phyloP scores from a whole-genome alignment of 345 rosid species.

The Gossypium ekmanianum region DNA sequence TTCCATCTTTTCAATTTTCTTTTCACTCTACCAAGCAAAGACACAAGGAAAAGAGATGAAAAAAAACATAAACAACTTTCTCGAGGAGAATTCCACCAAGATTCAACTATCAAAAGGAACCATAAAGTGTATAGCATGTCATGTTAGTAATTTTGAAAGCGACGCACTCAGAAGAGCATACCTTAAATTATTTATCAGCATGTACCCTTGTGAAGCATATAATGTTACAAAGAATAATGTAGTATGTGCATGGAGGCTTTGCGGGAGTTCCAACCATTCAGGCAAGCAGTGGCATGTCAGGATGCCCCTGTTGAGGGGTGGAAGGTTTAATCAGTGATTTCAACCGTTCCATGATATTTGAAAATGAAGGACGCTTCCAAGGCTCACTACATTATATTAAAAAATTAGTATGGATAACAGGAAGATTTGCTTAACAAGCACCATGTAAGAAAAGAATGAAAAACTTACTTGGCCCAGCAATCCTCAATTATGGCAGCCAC shows the following conservation, averaged over 20 bases:
- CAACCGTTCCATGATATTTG: conserved; percentile 73
- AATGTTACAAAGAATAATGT: conserved; percentile 46
- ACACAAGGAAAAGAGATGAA: neutral
- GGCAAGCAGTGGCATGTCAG: conserved; percentile 45
- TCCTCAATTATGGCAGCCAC: conserved; percentile 82
- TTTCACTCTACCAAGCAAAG: too few species aligned
- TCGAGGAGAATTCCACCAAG: too few species aligned
- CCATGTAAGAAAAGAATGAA: conserved; percentile 3
- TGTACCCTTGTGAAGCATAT: neutral
- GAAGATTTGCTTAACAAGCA: neutral
- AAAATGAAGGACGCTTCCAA: conserved; percentile 95
- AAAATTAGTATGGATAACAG: neutral
- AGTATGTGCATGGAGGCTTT: conserved; percentile 54
- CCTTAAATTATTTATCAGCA: neutral
- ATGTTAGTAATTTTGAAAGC: neutral
- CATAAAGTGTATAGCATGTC: neutral
- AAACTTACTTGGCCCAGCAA: conserved; percentile 85
- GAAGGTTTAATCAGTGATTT: conserved; percentile 66
- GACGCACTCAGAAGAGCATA: neutral
- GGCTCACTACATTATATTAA: conserved; percentile 62
- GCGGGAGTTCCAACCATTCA: conserved; percentile 22
- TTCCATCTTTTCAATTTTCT: too few species aligned
- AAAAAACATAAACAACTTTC: neutral
- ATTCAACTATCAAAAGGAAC: neutral
- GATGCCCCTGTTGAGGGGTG: conserved; percentile 49